Percentiles rank a stretch among this genome's conserved stretches.
Evolutionary conservation across 305 asterid species (phyloP).

Genomic region (Plantago rigida): DNA sequence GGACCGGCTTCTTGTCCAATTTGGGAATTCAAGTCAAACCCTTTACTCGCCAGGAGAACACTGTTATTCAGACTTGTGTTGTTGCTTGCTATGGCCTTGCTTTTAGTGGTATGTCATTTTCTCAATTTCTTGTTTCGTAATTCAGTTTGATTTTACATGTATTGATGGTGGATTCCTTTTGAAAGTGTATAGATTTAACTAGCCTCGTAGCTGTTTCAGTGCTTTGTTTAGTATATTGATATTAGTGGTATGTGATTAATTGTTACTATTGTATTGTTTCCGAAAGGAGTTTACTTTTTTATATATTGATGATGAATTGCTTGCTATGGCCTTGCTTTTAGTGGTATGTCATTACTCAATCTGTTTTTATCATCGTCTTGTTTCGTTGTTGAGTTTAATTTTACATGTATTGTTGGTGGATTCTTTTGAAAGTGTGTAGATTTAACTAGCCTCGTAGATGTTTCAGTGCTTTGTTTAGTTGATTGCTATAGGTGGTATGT

Average conservation of each 20-base stretch:
- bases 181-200: too few species aligned
- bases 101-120: constrained; percentile 53
- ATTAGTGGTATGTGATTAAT: too few species aligned
- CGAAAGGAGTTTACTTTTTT: too few species aligned
- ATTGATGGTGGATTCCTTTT: too few species aligned
- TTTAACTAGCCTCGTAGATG: too few species aligned
- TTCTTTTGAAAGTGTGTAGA: too few species aligned
- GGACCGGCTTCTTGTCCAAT: constrained; percentile 55
- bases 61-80: constrained; percentile 92
- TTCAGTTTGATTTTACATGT: neutral
- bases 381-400: neutral
- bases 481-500: too few species aligned
- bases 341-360: constrained; percentile 39
- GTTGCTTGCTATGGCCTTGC: constrained; percentile 97
- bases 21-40: constrained; percentile 51
- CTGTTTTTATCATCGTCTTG: neutral
- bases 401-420: neutral
- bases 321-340: constrained; percentile 86
- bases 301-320: constrained; percentile 30
- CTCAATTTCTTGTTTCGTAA: neutral
- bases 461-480: too few species aligned
- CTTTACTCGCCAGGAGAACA: constrained; percentile 82
- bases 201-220: too few species aligned
- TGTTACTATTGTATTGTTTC: too few species aligned
- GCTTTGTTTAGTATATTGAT: too few species aligned